Evolutionary conservation across 352 stramenopile genomes (phyloP).

Genomic region (Pythium rishiriense): DNA sequence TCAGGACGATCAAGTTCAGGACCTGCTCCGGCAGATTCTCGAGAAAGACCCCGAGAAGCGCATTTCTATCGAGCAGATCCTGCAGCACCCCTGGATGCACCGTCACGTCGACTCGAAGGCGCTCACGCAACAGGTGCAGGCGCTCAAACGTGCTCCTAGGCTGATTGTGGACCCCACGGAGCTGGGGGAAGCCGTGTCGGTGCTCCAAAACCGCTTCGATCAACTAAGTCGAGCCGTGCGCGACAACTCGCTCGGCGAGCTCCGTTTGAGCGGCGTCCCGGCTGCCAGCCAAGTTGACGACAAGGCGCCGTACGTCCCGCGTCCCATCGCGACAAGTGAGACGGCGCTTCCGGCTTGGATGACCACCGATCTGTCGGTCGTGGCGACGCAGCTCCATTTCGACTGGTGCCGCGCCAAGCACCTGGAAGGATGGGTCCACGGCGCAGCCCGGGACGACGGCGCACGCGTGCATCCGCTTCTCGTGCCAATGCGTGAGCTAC

Average conservation of each 20-base stretch:
- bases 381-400: conserved; percentile 65
- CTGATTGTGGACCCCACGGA: conserved; percentile 50
- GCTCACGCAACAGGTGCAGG: conserved; percentile 42
- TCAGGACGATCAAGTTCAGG: conserved; percentile 53
- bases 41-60: conserved; percentile 76
- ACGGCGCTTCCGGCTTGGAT: conserved; percentile 41
- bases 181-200: conserved; percentile 49
- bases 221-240: conserved; percentile 31
- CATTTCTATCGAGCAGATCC: conserved; percentile 62
- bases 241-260: conserved; percentile 7
- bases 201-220: conserved; percentile 52
- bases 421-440: conserved; percentile 45
- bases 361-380: conserved; percentile 26
- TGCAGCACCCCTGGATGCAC: conserved; percentile 73
- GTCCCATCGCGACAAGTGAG: conserved; percentile 38
- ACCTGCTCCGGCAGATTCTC: conserved; percentile 71
- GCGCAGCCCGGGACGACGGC: conserved; percentile 39
- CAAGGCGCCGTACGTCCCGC: conserved; percentile 30
- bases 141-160: conserved; percentile 37
- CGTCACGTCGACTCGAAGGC: conserved; percentile 57
- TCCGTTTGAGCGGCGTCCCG: neutral
- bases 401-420: conserved; percentile 63
- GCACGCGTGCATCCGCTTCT: conserved; percentile 49
- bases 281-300: neutral
- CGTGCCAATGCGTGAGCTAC: conserved; percentile 50